phyloP scores from a whole-genome alignment of 495 filamentous ascomycete genomes.

The Evernia prunastri region DNA sequence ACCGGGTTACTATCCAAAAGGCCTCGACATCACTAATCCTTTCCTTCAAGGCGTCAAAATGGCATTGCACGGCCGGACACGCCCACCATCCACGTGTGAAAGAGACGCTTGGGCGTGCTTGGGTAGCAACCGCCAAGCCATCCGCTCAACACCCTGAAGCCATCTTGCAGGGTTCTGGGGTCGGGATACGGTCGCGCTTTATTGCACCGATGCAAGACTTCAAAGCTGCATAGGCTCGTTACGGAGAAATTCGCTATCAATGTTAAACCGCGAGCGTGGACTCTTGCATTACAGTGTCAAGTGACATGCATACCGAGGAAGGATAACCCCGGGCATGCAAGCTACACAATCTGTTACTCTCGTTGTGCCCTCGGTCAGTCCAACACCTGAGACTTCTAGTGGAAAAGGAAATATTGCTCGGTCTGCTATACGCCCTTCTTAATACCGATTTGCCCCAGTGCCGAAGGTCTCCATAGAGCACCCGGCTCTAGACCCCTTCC shows the following conservation, averaged over 20 bases:
- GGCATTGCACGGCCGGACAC: not conserved
- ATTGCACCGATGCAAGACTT: not conserved
- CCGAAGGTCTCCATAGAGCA: not conserved
- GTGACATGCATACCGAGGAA: not conserved
- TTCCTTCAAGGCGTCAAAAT: not conserved
- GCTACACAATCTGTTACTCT: not conserved
- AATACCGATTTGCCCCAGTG: not conserved
- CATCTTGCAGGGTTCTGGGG: not conserved
- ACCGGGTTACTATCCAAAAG: not conserved
- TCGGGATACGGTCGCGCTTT: not conserved
- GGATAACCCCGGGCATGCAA: not conserved
- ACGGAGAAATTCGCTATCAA: not conserved
- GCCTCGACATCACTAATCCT: not conserved
- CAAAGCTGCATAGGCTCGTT: not conserved
- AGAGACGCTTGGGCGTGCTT: not conserved
- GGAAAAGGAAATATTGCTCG: not conserved
- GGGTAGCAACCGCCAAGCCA: not conserved
- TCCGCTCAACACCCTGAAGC: not conserved
- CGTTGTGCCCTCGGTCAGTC: not conserved
- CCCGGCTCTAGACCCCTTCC: constrained; percentile 1
- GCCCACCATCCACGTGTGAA: not conserved
- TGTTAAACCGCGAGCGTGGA: not conserved
- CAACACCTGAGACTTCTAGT: not conserved
- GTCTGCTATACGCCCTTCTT: not conserved
- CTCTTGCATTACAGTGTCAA: not conserved